A percentile compares a stretch with the other conserved stretches of the same genome.
phyloP scores from a whole-genome alignment of 2,329 filamentous ascomycete species.

The Teratosphaeria destructans region DNA sequence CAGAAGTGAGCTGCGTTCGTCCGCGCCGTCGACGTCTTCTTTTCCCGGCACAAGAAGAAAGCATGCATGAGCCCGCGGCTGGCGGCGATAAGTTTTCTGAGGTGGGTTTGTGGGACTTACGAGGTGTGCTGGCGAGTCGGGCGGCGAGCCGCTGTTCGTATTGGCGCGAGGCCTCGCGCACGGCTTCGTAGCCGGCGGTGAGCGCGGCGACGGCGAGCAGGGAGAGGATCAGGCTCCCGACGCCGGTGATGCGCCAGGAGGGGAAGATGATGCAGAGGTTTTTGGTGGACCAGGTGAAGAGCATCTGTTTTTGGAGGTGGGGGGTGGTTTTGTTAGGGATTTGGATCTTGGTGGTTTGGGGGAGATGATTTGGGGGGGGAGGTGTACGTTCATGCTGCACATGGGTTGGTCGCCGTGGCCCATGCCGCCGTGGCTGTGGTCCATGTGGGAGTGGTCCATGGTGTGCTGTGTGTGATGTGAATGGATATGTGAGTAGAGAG shows the following conservation, averaged over 20 bases:
- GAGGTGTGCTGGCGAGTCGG: constrained; percentile 33
- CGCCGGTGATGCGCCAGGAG: constrained; percentile 75
- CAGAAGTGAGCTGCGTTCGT: constrained; percentile 58
- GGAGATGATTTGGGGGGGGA: neutral
- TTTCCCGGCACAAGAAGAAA: neutral
- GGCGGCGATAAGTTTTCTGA: too few relatives aligned
- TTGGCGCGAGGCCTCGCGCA: constrained; percentile 64
- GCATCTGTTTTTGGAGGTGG: constrained; percentile 54
- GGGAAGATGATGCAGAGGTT: constrained; percentile 95
- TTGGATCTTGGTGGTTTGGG: too few relatives aligned
- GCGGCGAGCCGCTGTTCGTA: constrained; percentile 55
- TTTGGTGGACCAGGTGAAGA: constrained; percentile 90
- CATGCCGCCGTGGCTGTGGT: constrained; percentile 41
- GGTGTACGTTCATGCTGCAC: constrained; percentile 83
- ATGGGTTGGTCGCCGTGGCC: constrained; percentile 39
- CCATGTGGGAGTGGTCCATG: constrained; percentile 27
- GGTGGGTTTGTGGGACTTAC: constrained; percentile 3
- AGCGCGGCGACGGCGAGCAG: constrained; percentile 72
- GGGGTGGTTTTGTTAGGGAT: neutral
- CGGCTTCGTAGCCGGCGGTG: constrained; percentile 83
- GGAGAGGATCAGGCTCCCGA: constrained; percentile 65
- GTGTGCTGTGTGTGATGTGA: neutral
- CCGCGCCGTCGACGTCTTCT: neutral
- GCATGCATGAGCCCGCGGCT: neutral
- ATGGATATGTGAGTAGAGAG: neutral